Evolutionary conservation across 352 stramenopile genomes (phyloP), one percentile per base, ranked within the genome.

Genomic region (Globisporangium polare): DNA sequence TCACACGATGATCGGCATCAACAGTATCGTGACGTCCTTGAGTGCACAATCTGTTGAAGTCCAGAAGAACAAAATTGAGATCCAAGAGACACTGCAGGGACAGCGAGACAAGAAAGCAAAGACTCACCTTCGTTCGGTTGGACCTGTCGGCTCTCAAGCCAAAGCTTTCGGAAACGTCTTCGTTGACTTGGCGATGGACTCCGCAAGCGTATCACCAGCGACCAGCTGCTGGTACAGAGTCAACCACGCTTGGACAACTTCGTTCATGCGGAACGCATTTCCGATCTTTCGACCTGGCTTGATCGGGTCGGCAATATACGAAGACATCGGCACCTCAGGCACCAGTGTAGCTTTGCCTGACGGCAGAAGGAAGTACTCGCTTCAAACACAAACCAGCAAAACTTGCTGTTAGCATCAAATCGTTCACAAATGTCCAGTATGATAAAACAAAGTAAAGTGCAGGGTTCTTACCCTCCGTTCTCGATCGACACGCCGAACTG

Each of bases 201-300:
- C 58, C 26, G 39, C 45, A 43, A 80, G 56, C 3, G 69, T 37
- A 5, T 54, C 45, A n/a, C 73, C 70, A 59, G 49, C 49, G n/a
- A 52, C 53, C 5, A 80, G 53, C 5, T 72, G 68, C 43, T 78
- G 68, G 57, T 80, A 80, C 15, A 78, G 22, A 26, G 51, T 29
- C 27, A 66, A 62, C 73, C 73, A 80, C 0, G 73, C 69, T 66
- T 78, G 70, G 20, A 80, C 50, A 20, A 80, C 84, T 72, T 95
- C 80, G 46, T 83, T 77, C 76, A 95, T 92, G 24, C 84, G 82
- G 58, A 93, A 95, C 45, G 80, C 83, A 62, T 90, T 92, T 58
- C 83, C 86, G 52, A 95, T 89, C 63, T 68, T 88, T 58, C 80
- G 73, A 27, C 71, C 75, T 29, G 68, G 63, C 39, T 83, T 82